Percentiles rank a stretch among this genome's conserved stretches.
phyloP scores from a whole-genome alignment of 805 yeast genomes.

The Nadsonia fulvescens region DNA sequence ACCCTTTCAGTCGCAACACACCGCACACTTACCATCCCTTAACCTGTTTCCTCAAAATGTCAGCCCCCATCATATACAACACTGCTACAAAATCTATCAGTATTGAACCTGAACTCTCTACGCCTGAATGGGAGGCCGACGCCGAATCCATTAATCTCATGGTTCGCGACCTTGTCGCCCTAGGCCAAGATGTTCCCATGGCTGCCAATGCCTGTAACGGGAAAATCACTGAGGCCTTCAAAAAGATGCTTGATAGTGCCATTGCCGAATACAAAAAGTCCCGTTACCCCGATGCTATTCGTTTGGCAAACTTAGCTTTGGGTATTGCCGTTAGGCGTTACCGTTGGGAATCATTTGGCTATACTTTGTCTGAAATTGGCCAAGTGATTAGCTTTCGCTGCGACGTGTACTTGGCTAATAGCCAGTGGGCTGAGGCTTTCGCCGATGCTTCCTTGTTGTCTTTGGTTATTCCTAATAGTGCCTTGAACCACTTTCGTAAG shows the following conservation, averaged over 20 bases:
- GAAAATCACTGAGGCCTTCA: conserved; percentile 15
- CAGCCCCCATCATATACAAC: no score
- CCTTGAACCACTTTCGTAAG: conserved; percentile 19
- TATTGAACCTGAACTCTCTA: no score
- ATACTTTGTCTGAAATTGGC: conserved; percentile 19
- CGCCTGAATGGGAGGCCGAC: conserved; percentile 6
- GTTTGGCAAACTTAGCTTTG: conserved; percentile 20
- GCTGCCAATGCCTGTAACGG: conserved; percentile 16
- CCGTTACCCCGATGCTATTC: conserved; percentile 19
- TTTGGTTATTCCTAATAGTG: conserved; percentile 17
- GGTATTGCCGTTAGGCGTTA: conserved; percentile 23
- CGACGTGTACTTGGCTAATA: conserved; percentile 20
- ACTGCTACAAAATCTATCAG: no score
- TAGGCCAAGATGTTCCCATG: conserved; percentile 20
- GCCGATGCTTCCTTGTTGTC: conserved; percentile 20
- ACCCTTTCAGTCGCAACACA: no score
- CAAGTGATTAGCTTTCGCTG: conserved; percentile 19
- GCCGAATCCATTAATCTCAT: conserved; percentile 16
- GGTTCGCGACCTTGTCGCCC: conserved; percentile 14
- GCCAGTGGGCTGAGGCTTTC: conserved; percentile 21
- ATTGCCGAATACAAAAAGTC: conserved; percentile 13
- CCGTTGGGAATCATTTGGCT: conserved; percentile 21
- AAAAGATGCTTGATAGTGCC: conserved; percentile 20
- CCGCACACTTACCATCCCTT: no score
- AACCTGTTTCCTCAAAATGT: no score